Percentiles rank a stretch among this genome's conserved stretches.
phyloP scores from a whole-genome alignment of 768 basidiomycete genomes.

The Tricholoma sp. region DNA sequence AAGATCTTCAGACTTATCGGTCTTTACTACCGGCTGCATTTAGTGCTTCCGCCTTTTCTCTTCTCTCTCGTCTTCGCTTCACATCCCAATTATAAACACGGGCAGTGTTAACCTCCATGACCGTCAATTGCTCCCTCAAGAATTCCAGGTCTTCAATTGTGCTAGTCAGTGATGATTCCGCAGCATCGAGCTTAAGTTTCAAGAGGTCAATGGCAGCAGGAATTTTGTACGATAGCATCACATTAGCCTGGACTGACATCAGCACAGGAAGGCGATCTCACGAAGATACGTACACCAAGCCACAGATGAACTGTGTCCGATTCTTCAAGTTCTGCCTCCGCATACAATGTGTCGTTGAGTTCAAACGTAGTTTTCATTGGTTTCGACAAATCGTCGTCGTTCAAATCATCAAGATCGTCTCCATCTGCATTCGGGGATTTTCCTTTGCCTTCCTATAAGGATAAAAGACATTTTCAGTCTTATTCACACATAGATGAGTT shows the following conservation, averaged over 20 bases:
- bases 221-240: slow-evolving; percentile 93
- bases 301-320: slow-evolving; percentile 90
- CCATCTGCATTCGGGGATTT: slow-evolving; percentile 38
- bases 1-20: background rate
- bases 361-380: slow-evolving; percentile 86
- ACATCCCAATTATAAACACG: slow-evolving; percentile 97
- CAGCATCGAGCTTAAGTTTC: slow-evolving; percentile 65
- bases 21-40: background rate
- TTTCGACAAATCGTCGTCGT: slow-evolving; percentile 40
- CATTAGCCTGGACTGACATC: slow-evolving; percentile 68
- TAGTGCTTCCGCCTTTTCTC: slow-evolving; percentile 32
- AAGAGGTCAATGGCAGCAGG: slow-evolving; percentile 73
- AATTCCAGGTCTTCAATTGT: slow-evolving; percentile 89
- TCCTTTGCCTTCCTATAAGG: slow-evolving; percentile 54
- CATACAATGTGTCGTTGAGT: slow-evolving; percentile 91
- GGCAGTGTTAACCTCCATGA: slow-evolving; percentile 96
- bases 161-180: slow-evolving; percentile 59
- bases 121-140: slow-evolving; percentile 88
- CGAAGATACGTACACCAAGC: slow-evolving; percentile 72
- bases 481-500: background rate
- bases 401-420: slow-evolving; percentile 52
- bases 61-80: slow-evolving; percentile 63
- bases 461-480: background rate
- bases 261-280: background rate
- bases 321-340: slow-evolving; percentile 84